Base-by-base conservation (phyloP, 2,329 filamentous ascomycete species). In the Colletotrichum sp. region DNA sequence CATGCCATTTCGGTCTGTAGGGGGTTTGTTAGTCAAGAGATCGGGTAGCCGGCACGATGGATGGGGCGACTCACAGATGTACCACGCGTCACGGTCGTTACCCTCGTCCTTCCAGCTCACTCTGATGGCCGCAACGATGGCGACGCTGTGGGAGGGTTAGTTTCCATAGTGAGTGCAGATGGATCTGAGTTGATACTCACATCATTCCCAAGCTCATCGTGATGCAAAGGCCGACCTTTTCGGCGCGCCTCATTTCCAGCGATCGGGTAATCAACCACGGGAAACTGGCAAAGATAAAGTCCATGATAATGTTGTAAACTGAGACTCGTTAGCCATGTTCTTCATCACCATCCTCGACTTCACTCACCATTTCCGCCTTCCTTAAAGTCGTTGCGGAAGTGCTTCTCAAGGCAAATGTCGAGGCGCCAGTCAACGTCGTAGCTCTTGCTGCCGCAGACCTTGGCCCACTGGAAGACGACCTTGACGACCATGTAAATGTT, bases 291-390 rank as follows among this genome's bases (percentile, higher is more conserved):
- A 83, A 78, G 9, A 77, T 58, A 25, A 83, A 81, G 70, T 83
- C 82, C 55, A 80, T 77, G 32, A 89, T 82, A 71, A 89, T 87
- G 79, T 89, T 90, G 79, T 89, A 89, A 7, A 88, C 87, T 89
- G 75, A 2, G 13, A 7, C 0, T 3, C 10, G 28, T 75, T 22
- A 71, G 72, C 22, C 30, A 25, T 13, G 1, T 13, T 12, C 27
- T 5, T 10, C 3, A 48, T 28, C 13, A 6, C 15, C 3, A 4
- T 27, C 2, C 1, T 0, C 1, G 8, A 8, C 4, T 18, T 71
- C 66, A 78, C 87, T 80, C 74, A 89, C 87, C 83, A 76, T 90
- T 89, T 39, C 88, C 88, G 10, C 86, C 87, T 70, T 88, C 86
- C 75, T 90, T 90, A 78, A 89, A 88, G 48, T 85, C 79, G 13